Base-by-base conservation (phyloP, 805 yeast species). In the Candida montana region DNA sequence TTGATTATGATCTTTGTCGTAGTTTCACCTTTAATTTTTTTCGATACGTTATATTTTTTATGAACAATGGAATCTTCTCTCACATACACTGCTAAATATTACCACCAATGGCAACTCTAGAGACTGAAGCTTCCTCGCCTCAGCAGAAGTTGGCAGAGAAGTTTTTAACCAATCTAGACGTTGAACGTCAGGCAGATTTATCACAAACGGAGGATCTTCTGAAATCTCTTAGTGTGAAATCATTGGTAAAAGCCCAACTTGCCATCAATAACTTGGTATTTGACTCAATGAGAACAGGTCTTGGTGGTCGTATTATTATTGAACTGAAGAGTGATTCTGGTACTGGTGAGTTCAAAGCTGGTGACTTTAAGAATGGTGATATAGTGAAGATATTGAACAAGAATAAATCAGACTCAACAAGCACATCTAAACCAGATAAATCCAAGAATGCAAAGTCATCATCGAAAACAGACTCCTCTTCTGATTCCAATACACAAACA, bases 281-380 rank as follows among this genome's bases (percentile, higher is more conserved):
- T 12, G 71, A 72, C n/a, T 77, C 78, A 41, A 62, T 84, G 2
- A 68, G 83, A 41, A 83, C 90, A 0, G 95, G 95, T 0, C 63
- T 87, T 9, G 95, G 87, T 13, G 96, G 96, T 2, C 76, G 80
- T 44, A 67, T 79, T 2, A 66, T 82, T 5, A 51, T 87, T 12
- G 95, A 87, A 48, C 61, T 91, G 39, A 67, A 53, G 15, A 63
- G 68, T 23, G 91, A 84, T 47, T 65, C 81, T 0, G 74, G 58
- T 51, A 58, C 55, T 20, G 64, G 64, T 28, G 55, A 62, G 20
- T 59, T 69, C 7, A 49, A 75, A 7, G 49, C 63, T 15, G 83
- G 85, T 1, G 76, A 75, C 19, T 59, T 87, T 21, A 71, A 79
- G 48, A 72, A 74, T 4, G 96, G 96, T 12, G 96, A 88, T 61